Evolutionary conservation across 768 basidiomycete genomes (phyloP), one percentile per base, ranked within the genome.

Genomic region (Tulasnella sp.): DNA sequence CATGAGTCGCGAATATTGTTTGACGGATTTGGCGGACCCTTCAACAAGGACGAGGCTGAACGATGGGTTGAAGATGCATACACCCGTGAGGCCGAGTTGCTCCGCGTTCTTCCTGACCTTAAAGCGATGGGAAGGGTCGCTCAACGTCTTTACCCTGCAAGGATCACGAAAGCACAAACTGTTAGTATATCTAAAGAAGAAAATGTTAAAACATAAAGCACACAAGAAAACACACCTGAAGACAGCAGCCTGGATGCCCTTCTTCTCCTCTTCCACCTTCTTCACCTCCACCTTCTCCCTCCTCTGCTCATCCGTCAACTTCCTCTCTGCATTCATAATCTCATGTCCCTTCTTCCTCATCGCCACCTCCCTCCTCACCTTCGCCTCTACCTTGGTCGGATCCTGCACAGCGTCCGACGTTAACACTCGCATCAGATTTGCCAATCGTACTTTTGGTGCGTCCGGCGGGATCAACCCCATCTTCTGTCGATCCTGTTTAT

Each of bases 31-130:
- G 34, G 79, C 72, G 0, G 87, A 87, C 42, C 96, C 96, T 69
- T 99, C 96, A 59, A 96, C 89, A 65, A 94, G 87, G 49, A 99
- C 82, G 75, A 98, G 78, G 66, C 79, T 84, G 76, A 97, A 97
- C 29, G 78, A 72, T 0, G 92, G 86, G 68, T 93, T 83, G 79
- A 92, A 91, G 67, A 96, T 85, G 67, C 88, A 92, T 34, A 93
- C 73, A 9, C 96, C 96, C 0, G 89, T 84, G 12, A 98, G 76
- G 61, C 81, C 83, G 69, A 85, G 77, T 68, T 96, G 92, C 67
- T 94, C 88, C 0, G 96, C 96, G 66, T 98, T 98, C 76, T 89
- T 92, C 60, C 88, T 83, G 53, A 97, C 88, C 75, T 98, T 99
- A 78, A 91, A 97, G 61, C 88, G 84, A 66, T 99, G 96, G 10